Percentiles rank a stretch among this genome's conserved stretches.
phyloP scores from a whole-genome alignment of 495 filamentous ascomycete species.

The Penicillium paradoxum region DNA sequence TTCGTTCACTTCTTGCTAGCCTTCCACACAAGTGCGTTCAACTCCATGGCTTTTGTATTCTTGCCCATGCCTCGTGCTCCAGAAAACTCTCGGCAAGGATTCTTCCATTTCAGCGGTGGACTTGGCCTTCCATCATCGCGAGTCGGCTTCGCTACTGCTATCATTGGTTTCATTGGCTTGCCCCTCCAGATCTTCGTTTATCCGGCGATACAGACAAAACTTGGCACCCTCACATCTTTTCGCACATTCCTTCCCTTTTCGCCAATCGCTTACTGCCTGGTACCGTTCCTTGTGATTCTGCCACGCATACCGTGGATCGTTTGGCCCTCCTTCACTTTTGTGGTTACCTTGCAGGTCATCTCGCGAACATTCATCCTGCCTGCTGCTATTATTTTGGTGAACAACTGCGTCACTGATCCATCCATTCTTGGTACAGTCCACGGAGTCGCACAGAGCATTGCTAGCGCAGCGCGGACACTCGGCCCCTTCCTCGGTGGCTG shows the following conservation, averaged over 20 bases:
- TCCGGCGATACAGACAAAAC: constrained; percentile 51
- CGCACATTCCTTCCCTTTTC: constrained; percentile 57
- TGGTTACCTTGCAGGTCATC: constrained; percentile 63
- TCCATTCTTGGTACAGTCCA: constrained; percentile 64
- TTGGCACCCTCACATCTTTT: constrained; percentile 61
- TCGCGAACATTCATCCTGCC: constrained; percentile 70
- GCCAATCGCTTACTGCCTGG: constrained; percentile 58
- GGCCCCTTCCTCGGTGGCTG: constrained; percentile 64
- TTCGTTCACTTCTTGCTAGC: constrained; percentile 61
- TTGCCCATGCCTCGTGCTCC: constrained; percentile 59
- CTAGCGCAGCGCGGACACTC: constrained; percentile 54
- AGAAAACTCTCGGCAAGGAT: constrained; percentile 38
- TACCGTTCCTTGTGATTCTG: constrained; percentile 63
- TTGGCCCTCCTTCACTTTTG: constrained; percentile 53
- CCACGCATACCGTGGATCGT: constrained; percentile 44
- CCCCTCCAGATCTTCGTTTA: constrained; percentile 67
- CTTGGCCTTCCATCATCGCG: constrained; percentile 62
- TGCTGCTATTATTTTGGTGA: constrained; percentile 62
- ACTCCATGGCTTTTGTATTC: constrained; percentile 67
- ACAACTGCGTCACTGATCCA: constrained; percentile 60
- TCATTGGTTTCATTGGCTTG: constrained; percentile 67
- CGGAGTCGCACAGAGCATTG: constrained; percentile 61
- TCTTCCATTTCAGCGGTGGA: constrained; percentile 67
- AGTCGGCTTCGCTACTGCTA: constrained; percentile 64
- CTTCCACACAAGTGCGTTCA: constrained; percentile 73